Evolutionary conservation across 2,329 filamentous ascomycete genomes (phyloP).

Genomic region (Fusarium torulosum): DNA sequence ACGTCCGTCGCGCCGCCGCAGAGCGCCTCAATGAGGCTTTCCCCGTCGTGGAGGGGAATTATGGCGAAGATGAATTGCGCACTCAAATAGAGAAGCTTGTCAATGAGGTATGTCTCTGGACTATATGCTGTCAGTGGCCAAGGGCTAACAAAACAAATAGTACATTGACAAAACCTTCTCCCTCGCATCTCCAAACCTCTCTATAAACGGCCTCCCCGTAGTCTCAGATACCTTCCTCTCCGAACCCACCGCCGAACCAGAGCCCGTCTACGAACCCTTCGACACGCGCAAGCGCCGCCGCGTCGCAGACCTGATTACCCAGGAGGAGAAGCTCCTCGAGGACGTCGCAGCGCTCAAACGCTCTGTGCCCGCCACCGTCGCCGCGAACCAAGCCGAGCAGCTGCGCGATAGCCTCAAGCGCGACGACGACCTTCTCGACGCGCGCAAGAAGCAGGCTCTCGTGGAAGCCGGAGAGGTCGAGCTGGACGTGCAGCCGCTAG

Average conservation of each 20-base stretch:
- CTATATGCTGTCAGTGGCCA: too few species aligned
- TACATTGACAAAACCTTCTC: conserved; percentile 73
- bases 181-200: conserved; percentile 69
- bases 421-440: conserved; percentile 62
- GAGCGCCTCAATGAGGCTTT: conserved; percentile 76
- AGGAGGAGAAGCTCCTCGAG: conserved; percentile 73
- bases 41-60: conserved; percentile 68
- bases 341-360: conserved; percentile 73
- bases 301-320: conserved; percentile 70
- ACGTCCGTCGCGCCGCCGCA: conserved; percentile 75
- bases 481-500: conserved; percentile 54
- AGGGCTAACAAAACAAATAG: conserved; percentile 51
- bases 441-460: conserved; percentile 39
- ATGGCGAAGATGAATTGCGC: conserved; percentile 68
- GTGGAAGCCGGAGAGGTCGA: conserved; percentile 38
- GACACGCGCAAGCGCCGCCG: conserved; percentile 69
- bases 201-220: conserved; percentile 71
- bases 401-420: conserved; percentile 56
- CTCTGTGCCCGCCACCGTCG: conserved; percentile 61
- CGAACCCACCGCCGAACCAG: conserved; percentile 38
- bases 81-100: conserved; percentile 70
- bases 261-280: conserved; percentile 68
- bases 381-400: conserved; percentile 57
- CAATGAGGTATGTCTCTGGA: conserved; percentile 61
- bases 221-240: conserved; percentile 56